Evolutionary conservation across 2,329 filamentous ascomycete species (phyloP).

Genomic region (Daldinia sp.): DNA sequence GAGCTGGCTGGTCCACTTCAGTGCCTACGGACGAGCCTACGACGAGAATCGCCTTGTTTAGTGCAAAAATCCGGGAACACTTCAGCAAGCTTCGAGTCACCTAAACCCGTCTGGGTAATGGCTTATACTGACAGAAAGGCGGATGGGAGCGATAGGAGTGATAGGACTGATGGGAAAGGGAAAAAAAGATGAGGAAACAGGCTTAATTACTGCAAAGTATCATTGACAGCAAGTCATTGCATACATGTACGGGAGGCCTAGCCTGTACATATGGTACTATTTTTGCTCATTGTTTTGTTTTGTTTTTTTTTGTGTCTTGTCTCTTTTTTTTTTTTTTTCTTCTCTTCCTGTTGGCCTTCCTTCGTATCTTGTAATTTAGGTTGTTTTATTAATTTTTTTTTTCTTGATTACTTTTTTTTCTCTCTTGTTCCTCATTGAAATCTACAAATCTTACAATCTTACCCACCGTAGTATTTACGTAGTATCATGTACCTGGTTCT

Average conservation of each 20-base stretch:
- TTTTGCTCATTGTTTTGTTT: constrained; percentile 9
- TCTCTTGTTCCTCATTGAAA: neutral
- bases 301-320: constrained; percentile 7
- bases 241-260: constrained; percentile 11
- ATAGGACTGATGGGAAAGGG: constrained; percentile 11
- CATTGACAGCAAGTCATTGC: constrained; percentile 27
- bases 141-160: neutral
- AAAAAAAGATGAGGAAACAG: constrained; percentile 33
- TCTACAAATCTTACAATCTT: constrained; percentile 7
- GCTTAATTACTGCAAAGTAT: constrained; percentile 38
- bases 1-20: constrained; percentile 41
- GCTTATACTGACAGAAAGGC: constrained; percentile 1
- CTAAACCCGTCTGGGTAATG: constrained; percentile 39
- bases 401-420: constrained; percentile 6
- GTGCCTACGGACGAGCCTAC: constrained; percentile 16
- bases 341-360: constrained; percentile 1
- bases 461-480: neutral
- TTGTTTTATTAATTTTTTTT: neutral
- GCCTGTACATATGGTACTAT: constrained; percentile 13
- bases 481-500: constrained; percentile 17
- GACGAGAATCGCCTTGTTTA: constrained; percentile 36
- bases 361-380: constrained; percentile 9
- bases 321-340: constrained; percentile 11
- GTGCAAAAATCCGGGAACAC: constrained; percentile 24
- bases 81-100: constrained; percentile 11